A percentile compares a stretch with the other conserved stretches of the same genome.
phyloP scores from a whole-genome alignment of 805 yeast species.

The Yarrowia deformans region DNA sequence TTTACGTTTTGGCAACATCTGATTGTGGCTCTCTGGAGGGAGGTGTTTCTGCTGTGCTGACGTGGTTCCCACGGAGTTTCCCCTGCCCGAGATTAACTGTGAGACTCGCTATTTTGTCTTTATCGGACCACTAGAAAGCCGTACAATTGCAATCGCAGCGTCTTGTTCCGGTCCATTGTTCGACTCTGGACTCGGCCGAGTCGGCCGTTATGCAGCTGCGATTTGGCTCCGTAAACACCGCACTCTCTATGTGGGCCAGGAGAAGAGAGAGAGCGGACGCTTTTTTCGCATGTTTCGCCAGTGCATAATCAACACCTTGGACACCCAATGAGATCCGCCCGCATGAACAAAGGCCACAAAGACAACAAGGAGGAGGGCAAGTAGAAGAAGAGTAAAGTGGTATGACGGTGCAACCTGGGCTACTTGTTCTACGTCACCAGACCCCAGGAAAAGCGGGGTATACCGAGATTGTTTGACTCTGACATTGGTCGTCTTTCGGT shows the following conservation, averaged over 20 bases:
- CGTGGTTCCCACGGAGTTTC: too few species aligned
- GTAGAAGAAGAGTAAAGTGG: too few species aligned
- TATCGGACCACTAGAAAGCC: conserved; percentile 1
- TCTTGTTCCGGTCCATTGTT: too few species aligned
- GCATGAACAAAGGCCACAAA: conserved; percentile 17
- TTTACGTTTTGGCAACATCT: not conserved
- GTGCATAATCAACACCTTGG: conserved; percentile 26
- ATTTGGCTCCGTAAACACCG: conserved; percentile 19
- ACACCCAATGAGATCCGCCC: conserved; percentile 36
- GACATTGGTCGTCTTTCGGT: conserved; percentile 4
- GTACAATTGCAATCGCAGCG: not conserved
- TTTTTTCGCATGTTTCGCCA: not conserved
- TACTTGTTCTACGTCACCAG: too few species aligned
- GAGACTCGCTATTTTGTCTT: too few species aligned
- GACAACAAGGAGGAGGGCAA: too few species aligned
- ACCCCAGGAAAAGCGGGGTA: not conserved
- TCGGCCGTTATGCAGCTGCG: conserved; percentile 25
- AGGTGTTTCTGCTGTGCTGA: too few species aligned
- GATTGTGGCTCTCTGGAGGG: not conserved
- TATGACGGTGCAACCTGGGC: too few species aligned
- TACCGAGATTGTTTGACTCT: conserved; percentile 9
- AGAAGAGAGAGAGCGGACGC: not conserved
- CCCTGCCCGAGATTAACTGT: not conserved
- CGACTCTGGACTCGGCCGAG: conserved; percentile 14
- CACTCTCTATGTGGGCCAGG: not conserved